Percentiles rank a stretch among this genome's conserved stretches.
phyloP scores from a whole-genome alignment of 768 basidiomycete species.

The Symmetrospora coprosmae region DNA sequence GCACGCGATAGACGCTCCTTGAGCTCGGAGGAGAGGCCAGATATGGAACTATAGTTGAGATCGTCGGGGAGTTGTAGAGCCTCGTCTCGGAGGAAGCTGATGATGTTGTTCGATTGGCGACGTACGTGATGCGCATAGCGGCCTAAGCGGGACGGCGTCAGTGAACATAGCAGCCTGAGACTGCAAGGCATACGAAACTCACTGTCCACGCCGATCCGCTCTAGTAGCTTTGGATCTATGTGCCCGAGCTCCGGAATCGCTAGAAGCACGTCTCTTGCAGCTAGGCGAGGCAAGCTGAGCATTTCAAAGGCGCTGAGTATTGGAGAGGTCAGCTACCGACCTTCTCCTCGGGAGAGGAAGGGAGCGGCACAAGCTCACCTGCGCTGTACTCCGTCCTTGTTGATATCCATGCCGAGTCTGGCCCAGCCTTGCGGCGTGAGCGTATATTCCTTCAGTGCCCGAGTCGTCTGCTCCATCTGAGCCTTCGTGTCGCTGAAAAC shows the following conservation, averaged over 20 bases:
- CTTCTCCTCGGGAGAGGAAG: too few relatives aligned
- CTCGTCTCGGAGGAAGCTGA: constrained; percentile 62
- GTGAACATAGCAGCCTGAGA: too few relatives aligned
- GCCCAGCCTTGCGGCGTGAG: constrained; percentile 28
- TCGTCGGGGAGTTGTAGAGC: constrained; percentile 52
- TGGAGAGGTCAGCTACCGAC: too few relatives aligned
- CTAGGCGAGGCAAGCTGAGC: constrained; percentile 49
- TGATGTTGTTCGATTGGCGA: constrained; percentile 63
- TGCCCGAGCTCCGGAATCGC: constrained; percentile 45
- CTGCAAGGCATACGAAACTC: too few relatives aligned
- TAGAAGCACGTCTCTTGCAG: constrained; percentile 39
- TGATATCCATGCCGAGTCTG: constrained; percentile 39
- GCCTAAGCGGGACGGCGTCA: not conserved
- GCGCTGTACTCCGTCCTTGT: constrained; percentile 41
- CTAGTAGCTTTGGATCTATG: constrained; percentile 45
- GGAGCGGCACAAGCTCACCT: constrained; percentile 41
- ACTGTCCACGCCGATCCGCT: constrained; percentile 62
- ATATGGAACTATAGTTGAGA: constrained; percentile 54
- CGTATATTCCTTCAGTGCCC: constrained; percentile 20
- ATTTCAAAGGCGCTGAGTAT: constrained; percentile 66
- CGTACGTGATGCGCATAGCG: constrained; percentile 36
- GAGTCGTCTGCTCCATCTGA: constrained; percentile 21
- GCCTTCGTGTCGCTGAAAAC: not conserved
- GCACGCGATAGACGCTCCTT: constrained; percentile 50
- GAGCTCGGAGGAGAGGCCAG: constrained; percentile 63